phyloP scores from a whole-genome alignment of 2,329 filamentous ascomycete species.

The Pyricularia grisea region DNA sequence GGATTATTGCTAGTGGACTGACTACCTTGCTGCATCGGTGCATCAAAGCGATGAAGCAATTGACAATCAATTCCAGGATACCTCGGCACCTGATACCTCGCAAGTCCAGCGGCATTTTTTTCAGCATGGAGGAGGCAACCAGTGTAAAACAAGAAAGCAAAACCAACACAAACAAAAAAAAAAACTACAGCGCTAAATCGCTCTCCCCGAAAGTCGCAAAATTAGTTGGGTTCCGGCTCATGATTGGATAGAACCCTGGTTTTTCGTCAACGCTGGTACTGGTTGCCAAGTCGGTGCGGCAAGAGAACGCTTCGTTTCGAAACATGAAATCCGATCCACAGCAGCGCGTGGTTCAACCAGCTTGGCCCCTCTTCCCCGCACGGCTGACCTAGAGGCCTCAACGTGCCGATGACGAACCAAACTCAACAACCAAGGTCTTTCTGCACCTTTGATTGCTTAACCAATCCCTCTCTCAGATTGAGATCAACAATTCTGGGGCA shows the following conservation, averaged over 20 bases:
- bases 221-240: background rate
- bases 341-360: background rate
- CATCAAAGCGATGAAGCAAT: no score
- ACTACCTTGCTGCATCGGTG: no score
- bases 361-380: background rate
- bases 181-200: no score
- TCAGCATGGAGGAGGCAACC: background rate
- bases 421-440: background rate
- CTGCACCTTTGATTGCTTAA: background rate
- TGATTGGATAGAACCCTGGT: background rate
- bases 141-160: background rate
- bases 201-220: background rate
- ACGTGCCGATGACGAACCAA: background rate
- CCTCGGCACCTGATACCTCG: background rate
- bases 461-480: background rate
- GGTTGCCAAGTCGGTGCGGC: no score
- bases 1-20: background rate
- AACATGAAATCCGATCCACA: background rate
- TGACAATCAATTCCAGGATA: background rate
- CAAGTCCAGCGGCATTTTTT: background rate
- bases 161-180: background rate
- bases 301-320: background rate
- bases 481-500: background rate
- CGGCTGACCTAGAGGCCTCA: background rate
- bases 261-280: background rate